Conservation (phyloP, 257 asterid species). For the Jacaranda copaia region DNA sequence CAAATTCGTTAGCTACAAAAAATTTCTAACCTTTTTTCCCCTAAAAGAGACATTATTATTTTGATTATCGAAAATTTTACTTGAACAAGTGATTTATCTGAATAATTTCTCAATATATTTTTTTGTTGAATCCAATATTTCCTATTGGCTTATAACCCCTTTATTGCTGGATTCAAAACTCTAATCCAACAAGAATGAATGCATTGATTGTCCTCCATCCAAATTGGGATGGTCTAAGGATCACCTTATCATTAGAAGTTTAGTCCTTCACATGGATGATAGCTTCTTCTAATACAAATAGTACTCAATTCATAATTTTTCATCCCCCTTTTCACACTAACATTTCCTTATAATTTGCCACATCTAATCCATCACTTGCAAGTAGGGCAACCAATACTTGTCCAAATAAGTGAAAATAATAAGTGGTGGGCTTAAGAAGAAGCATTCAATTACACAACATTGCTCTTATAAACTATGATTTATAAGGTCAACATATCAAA, state of each 20-base stretch:
- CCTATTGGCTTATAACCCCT: not conserved
- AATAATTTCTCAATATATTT: not conserved
- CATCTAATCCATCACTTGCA: not conserved
- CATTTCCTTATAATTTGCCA: not conserved
- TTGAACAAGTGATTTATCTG: no score
- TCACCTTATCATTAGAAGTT: not conserved
- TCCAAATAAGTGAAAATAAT: not conserved
- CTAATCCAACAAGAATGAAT: not conserved
- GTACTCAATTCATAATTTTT: not conserved
- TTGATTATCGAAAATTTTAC: no score
- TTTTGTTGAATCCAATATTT: not conserved
- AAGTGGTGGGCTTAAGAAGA: not conserved
- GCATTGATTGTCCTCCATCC: not conserved
- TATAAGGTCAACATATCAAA: not conserved
- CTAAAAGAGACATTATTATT: no score
- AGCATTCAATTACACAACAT: not conserved
- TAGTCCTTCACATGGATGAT: not conserved
- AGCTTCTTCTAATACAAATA: not conserved
- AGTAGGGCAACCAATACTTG: not conserved
- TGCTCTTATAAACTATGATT: not conserved
- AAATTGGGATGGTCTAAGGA: conserved; percentile 5
- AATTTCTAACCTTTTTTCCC: not conserved
- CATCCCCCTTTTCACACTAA: not conserved
- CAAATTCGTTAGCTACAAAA: not conserved
- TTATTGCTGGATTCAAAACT: not conserved